A percentile compares a stretch with the other conserved stretches of the same genome.
These are phyloP conservation scores for Saccharomyces kudriavzevii DNA, from an alignment of 805 yeast genomes.

Conservation along the genomic window DNA sequence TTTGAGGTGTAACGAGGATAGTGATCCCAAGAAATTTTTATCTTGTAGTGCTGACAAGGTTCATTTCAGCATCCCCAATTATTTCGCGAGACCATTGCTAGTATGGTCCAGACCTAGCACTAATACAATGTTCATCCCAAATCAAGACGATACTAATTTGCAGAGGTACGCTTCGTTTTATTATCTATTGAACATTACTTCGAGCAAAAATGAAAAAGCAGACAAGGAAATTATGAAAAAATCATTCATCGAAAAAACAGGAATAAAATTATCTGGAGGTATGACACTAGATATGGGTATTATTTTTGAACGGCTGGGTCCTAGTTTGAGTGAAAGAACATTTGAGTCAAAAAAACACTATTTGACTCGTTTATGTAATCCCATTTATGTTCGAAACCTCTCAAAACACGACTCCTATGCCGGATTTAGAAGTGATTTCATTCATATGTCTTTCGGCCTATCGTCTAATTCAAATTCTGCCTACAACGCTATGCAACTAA, in stretches of 20 bases:
- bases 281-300: slow-evolving; percentile 52
- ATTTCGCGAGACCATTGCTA: slow-evolving; percentile 43
- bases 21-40: slow-evolving; percentile 61
- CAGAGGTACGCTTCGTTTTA: slow-evolving; percentile 43
- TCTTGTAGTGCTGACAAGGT: slow-evolving; percentile 55
- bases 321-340: slow-evolving; percentile 34
- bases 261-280: slow-evolving; percentile 53
- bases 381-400: slow-evolving; percentile 39
- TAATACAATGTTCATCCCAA: slow-evolving; percentile 40
- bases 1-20: slow-evolving; percentile 55
- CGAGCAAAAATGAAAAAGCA: slow-evolving; percentile 9
- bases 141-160: slow-evolving; percentile 33
- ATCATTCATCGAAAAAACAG: slow-evolving; percentile 41
- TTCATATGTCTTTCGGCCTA: slow-evolving; percentile 61
- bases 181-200: slow-evolving; percentile 33
- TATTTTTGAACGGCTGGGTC: slow-evolving; percentile 41
- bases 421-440: slow-evolving; percentile 73
- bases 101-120: slow-evolving; percentile 51
- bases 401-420: slow-evolving; percentile 66
- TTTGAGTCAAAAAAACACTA: slow-evolving; percentile 51
- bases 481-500: slow-evolving; percentile 68
- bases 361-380: slow-evolving; percentile 49
- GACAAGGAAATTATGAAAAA: slow-evolving; percentile 19
- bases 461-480: slow-evolving; percentile 35
- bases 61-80: slow-evolving; percentile 70